Evolutionary conservation across 2,329 filamentous ascomycete species (phyloP), one percentile per base, ranked within the genome.

Genomic region (Daldinia eschscholtzii): DNA sequence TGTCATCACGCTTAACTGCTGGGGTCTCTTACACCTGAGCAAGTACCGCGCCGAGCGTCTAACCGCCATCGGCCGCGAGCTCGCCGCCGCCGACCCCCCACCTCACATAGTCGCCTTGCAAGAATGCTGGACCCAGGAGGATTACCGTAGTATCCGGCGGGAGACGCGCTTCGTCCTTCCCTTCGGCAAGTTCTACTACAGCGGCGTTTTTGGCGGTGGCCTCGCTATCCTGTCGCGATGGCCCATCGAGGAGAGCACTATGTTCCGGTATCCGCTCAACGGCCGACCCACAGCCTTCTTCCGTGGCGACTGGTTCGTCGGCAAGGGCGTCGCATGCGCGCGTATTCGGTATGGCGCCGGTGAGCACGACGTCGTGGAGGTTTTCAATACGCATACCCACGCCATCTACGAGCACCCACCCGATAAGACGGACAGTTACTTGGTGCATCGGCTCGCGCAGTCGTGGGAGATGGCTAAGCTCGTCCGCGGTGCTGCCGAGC

Each of bases 391-490:
- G 18, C 95, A 97, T 85, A 91, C 84, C 2, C 96, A 98, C 79
- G 92, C 96, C 3, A 93, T 93, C 0, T 98, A 98, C 79, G 93
- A 97, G 80, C 82, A 84, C 70, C 91, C 92, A 73, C 89, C 90
- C 18, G 70, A 75, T 26, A 58, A 58, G 20, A 84, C 92, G 76
- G 93, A 97, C 81, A 93, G 92, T 30, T 98, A 99, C 82, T 83
- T 94, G 57, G 94, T 93, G 78, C 96, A 98, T 81, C 92, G 94
- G 64, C 93, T 93, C 18, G 92, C 95, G 3, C 95, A 99, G 82
- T 92, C 94, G 57, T 99, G 96, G 96, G 92, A 98, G 79, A 92
- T 98, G 65, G 88, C 94, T 60, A 97, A 97, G 80, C 85, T 97
- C 50, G 91, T 98, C 82, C 90, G 93, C 56, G 92, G 88, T 65